Base-by-base conservation (phyloP, 2,329 filamentous ascomycete species). In the Trichophyton equinum region DNA sequence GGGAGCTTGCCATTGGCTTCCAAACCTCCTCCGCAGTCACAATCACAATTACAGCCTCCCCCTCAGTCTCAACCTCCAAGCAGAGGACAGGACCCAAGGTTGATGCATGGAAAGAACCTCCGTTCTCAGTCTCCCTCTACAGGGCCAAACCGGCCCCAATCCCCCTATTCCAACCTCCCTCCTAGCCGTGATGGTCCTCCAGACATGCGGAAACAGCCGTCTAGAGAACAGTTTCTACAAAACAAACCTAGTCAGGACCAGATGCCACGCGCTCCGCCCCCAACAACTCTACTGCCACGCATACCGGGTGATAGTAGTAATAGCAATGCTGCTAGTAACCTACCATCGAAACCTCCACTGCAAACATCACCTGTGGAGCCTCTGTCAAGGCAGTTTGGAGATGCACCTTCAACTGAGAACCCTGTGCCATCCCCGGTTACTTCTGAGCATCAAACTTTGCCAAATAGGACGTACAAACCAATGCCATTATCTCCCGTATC, bases 1-100 rank as follows among this genome's bases (percentile, higher is more conserved):
- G 88, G 87, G 49, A 77, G 56, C 66, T 68, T 65, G 49, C 62
- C 64, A 13, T 63, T 67, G 36, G 62, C 60, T 13, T 65, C 67
- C 38, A 67, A 67, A 22, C 67, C 65, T 46, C 36, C 33, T 18
- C 33, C 30, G n/a, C 55, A 57, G 20, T 30, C 36, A 4, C 55
- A 57, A n/a, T 27, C 55, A 9, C 55, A 40, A 25, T n/a, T 18
- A 20, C 53, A 38, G n/a, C 9, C 33, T 38, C 9, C 33, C 33
- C 33, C 27, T 56, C 53, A 56, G 18, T 40, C 27, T 15, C 53
- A 56, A 38, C 36, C 33, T 4, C 55, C n/a, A 57, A 66, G 66
- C 38, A 56, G 64, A 11, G 57, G 68, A n/a, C 62, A 68, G 55
- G 64, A 68, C 57, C 67, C 74, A 25, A 65, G 64, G 13, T 66